phyloP scores from a whole-genome alignment of 2,329 filamentous ascomycete genomes.

The Colletotrichum limetticola region DNA sequence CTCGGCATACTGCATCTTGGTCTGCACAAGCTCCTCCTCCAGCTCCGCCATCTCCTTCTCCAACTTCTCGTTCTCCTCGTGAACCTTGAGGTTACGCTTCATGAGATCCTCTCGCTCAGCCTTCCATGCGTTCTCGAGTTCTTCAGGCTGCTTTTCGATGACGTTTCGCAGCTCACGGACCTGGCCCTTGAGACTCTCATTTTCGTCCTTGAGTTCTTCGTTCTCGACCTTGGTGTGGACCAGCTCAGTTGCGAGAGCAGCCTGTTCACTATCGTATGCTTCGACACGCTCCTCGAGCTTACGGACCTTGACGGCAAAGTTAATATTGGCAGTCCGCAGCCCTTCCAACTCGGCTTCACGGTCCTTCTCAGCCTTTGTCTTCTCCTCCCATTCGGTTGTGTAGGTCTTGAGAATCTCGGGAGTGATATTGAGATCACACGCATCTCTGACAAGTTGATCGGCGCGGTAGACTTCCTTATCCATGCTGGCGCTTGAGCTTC shows the following conservation, averaged over 20 bases:
- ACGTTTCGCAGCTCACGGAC: conserved; percentile 86
- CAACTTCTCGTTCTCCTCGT: conserved; percentile 88
- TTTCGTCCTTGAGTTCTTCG: conserved; percentile 87
- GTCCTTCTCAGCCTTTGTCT: conserved; percentile 82
- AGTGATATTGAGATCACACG: conserved; percentile 87
- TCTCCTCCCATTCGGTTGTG: conserved; percentile 91
- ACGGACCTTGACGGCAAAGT: conserved; percentile 80
- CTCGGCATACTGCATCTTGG: conserved; percentile 96
- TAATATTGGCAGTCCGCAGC: conserved; percentile 73
- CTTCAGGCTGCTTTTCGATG: conserved; percentile 88
- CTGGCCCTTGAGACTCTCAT: conserved; percentile 87
- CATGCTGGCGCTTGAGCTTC: conserved; percentile 85
- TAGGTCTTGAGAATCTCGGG: conserved; percentile 85
- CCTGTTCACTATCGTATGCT: conserved; percentile 89
- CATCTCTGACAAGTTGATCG: conserved; percentile 92
- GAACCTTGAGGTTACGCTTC: conserved; percentile 91
- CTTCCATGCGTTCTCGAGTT: conserved; percentile 85
- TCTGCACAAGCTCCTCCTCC: conserved; percentile 90
- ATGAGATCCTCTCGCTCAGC: conserved; percentile 91
- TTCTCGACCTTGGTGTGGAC: conserved; percentile 95
- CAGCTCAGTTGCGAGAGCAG: conserved; percentile 88
- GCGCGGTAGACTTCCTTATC: conserved; percentile 98
- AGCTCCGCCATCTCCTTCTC: conserved; percentile 93
- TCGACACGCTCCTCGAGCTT: conserved; percentile 89
- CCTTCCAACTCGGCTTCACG: conserved; percentile 83